phyloP scores from a whole-genome alignment of 495 filamentous ascomycete species.

The Penicillium samsonianum region DNA sequence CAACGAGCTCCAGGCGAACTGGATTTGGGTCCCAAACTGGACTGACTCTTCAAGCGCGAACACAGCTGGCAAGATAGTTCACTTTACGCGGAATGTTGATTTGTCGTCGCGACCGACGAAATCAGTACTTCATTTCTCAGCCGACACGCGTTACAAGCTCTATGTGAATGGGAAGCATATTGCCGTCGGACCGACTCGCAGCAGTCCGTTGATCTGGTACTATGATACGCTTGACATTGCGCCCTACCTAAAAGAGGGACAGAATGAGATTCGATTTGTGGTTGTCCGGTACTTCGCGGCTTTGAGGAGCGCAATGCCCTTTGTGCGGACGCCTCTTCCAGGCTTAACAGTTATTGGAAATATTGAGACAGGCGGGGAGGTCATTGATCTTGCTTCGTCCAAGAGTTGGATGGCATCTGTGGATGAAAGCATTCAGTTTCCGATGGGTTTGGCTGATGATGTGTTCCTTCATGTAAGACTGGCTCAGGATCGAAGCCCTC shows the following conservation, averaged over 20 bases:
- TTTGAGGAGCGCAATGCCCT: constrained; percentile 34
- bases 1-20: constrained; percentile 31
- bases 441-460: constrained; percentile 38
- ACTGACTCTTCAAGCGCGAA: constrained; percentile 3
- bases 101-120: constrained; percentile 17
- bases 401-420: constrained; percentile 28
- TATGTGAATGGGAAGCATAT: constrained; percentile 37
- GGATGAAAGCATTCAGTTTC: constrained; percentile 34
- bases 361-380: constrained; percentile 20
- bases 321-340: constrained; percentile 35
- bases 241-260: constrained; percentile 27
- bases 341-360: constrained; percentile 37
- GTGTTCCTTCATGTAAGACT: constrained; percentile 42
- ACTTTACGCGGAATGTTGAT: constrained; percentile 7
- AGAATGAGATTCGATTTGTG: constrained; percentile 33
- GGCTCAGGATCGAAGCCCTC: neutral
- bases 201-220: constrained; percentile 41
- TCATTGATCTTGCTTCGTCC: constrained; percentile 25
- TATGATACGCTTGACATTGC: constrained; percentile 43
- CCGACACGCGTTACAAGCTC: constrained; percentile 44
- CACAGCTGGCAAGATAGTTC: constrained; percentile 12
- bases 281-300: constrained; percentile 38
- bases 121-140: constrained; percentile 36
- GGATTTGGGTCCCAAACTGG: constrained; percentile 2
- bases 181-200: constrained; percentile 37